Conservation (phyloP, 495 filamentous ascomycete species). For the Filosporella fistucella region DNA sequence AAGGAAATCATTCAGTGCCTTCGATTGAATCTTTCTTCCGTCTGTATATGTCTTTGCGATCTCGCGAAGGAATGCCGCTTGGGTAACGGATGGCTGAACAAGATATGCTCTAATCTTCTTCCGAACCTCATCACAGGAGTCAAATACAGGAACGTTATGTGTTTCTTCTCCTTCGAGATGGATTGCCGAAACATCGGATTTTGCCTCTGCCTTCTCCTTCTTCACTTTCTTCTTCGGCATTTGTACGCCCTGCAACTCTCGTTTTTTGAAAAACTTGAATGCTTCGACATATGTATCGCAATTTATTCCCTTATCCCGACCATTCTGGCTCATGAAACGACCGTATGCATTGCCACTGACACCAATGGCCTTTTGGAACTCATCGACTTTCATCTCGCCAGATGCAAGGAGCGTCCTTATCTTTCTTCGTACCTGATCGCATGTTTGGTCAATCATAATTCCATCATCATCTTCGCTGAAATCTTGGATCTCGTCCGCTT, state of each 20-base stretch:
- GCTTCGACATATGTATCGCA: constrained; percentile 20
- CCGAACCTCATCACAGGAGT: constrained; percentile 53
- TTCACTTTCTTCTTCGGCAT: constrained; percentile 27
- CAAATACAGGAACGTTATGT: constrained; percentile 41
- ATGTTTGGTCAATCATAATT: constrained; percentile 21
- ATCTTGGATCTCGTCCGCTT: neutral
- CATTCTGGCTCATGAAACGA: constrained; percentile 33
- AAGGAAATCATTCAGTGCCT: constrained; percentile 42
- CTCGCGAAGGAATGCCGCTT: constrained; percentile 47
- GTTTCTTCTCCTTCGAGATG: constrained; percentile 34
- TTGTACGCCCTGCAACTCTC: constrained; percentile 26
- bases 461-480: neutral
- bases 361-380: constrained; percentile 35
- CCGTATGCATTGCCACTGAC: constrained; percentile 25
- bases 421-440: constrained; percentile 36
- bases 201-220: constrained; percentile 13
- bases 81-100: constrained; percentile 37
- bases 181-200: constrained; percentile 31
- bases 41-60: constrained; percentile 30
- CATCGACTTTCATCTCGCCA: constrained; percentile 39
- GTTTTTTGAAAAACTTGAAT: constrained; percentile 35
- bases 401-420: constrained; percentile 38
- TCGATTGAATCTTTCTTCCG: constrained; percentile 25
- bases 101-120: constrained; percentile 47
- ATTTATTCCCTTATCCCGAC: constrained; percentile 24